Base-by-base conservation (phyloP, 2,329 filamentous ascomycete genomes). In the Ambrosiella beaveri region DNA sequence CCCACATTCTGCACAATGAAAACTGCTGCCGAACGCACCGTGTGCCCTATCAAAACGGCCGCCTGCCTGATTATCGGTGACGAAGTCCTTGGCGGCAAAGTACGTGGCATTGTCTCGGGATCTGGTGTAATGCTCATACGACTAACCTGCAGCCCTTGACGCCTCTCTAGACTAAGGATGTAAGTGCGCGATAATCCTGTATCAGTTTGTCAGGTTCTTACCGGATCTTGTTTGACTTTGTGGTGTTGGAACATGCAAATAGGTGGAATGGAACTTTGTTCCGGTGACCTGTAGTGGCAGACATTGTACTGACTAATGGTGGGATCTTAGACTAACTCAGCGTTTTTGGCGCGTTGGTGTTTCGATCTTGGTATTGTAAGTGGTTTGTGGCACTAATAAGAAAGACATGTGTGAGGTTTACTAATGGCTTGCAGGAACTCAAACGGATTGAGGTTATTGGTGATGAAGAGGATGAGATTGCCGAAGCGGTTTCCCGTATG, bases 41-140 rank as follows among this genome's bases (percentile, higher is more conserved):
- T 77, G 65, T 76, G 82, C 66, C 82, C 78, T 61, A 94, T 97
- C 64, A 83, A 88, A 67, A 96, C 90, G 52, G 93, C 91, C 9
- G 91, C 86, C 59, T 95, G 88, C 69, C 72, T 97, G 63, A 89
- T 98, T 61, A 97, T 98, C 65, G 91, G 91, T n/a, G 91, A 97
- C 71, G 91, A 96, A 70, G 89, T 97, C 4, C 76, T 97, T 3
- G 90, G 89, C 19, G 91, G 93, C 65, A 97, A 97, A 84, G 90
- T 88, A 69, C 63, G 74, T 56, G 8, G 17, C 15, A 9, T 8
- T 47, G 40, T 53, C 51, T 38, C 12, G 51, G 13, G 35, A 7
- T 38, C n/a, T 9, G 17, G 15, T 37, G 27, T 53, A 27, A 38
- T 36, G n/a, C n/a, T 37, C 13, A 38, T 53, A 38, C 17, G 13